phyloP scores from a whole-genome alignment of 257 asterid species.

The Haberlea rhodopensis region DNA sequence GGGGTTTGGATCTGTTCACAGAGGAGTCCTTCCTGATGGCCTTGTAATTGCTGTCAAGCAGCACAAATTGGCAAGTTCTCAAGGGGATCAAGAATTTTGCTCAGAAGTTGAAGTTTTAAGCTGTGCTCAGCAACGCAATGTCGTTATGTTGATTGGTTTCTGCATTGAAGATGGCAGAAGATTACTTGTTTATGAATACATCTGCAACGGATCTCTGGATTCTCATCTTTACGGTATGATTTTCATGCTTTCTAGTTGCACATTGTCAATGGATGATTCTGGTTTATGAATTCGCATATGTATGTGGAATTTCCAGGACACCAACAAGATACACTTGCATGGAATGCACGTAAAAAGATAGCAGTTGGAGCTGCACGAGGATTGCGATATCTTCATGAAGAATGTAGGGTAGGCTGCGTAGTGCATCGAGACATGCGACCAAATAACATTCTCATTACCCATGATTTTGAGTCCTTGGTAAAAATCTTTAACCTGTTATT shows the following conservation, averaged over 20 bases:
- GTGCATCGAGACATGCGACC: constrained; percentile 97
- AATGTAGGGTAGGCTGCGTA: constrained; percentile 95
- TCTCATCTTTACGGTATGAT: no score
- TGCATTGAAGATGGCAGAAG: no score
- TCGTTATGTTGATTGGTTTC: no score
- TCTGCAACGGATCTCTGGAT: constrained; percentile 97
- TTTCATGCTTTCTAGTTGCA: no score
- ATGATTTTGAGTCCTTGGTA: constrained; percentile 97
- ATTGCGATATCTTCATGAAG: constrained; percentile 89
- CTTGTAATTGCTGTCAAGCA: constrained; percentile 92
- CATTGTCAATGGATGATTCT: no score
- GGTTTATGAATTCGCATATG: no score
- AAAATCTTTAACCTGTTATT: neutral
- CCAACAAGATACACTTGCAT: constrained; percentile 51
- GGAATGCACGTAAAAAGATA: constrained; percentile 91
- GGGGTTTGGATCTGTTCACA: constrained; percentile 90
- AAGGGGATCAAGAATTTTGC: constrained; percentile 98
- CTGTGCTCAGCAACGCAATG: no score
- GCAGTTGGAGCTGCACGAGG: no score
- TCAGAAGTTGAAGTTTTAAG: constrained; percentile 95
- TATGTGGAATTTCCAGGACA: constrained; percentile 45
- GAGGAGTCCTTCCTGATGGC: constrained; percentile 89
- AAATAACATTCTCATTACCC: no score
- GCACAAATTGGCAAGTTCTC: constrained; percentile 93
- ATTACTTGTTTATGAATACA: constrained; percentile 79